phyloP scores from a whole-genome alignment of 495 filamentous ascomycete genomes.

The Lindgomyces ingoldianus region DNA sequence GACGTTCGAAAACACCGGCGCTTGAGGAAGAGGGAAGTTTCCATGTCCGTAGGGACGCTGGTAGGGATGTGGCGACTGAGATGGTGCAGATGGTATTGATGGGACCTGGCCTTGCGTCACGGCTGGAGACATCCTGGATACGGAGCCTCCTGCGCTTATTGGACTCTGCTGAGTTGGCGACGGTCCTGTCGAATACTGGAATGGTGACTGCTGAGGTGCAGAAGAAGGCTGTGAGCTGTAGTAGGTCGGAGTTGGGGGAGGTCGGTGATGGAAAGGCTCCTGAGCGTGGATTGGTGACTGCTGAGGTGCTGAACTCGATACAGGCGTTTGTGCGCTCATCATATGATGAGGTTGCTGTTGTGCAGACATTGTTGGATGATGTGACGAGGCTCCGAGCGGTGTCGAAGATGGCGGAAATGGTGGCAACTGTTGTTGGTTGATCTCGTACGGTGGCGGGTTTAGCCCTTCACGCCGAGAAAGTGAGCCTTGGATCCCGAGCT shows the following conservation, averaged over 20 bases:
- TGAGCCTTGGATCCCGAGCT: slow-evolving; percentile 53
- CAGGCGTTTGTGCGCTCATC: slow-evolving; percentile 50
- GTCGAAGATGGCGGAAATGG: slow-evolving; percentile 58
- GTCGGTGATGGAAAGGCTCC: slow-evolving; percentile 62
- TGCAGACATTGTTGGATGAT: slow-evolving; percentile 44
- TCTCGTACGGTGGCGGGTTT: slow-evolving; percentile 60
- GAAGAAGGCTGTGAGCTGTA: slow-evolving; percentile 64
- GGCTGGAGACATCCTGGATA: slow-evolving; percentile 57
- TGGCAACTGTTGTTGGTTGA: slow-evolving; percentile 54
- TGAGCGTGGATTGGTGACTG: slow-evolving; percentile 61
- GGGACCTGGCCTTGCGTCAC: slow-evolving; percentile 53
- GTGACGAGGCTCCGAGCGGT: slow-evolving; percentile 50
- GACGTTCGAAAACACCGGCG: slow-evolving; percentile 76
- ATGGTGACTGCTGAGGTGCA: slow-evolving; percentile 62
- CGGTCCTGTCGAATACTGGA: slow-evolving; percentile 57
- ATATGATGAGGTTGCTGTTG: slow-evolving; percentile 46
- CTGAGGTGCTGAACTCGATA: slow-evolving; percentile 58
- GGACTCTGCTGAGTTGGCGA: slow-evolving; percentile 63
- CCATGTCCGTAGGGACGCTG: slow-evolving; percentile 44
- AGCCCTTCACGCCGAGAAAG: slow-evolving; percentile 54
- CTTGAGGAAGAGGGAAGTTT: slow-evolving; percentile 52
- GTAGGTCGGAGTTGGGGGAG: slow-evolving; percentile 60
- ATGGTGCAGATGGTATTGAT: slow-evolving; percentile 35
- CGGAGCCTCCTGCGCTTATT: slow-evolving; percentile 56
- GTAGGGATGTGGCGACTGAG: slow-evolving; percentile 49